A percentile compares a stretch with the other conserved stretches of the same genome.
These are phyloP conservation scores for Cicer chorassanicum DNA, from an alignment of 306 rosid genomes.

Conservation along the genomic window DNA sequence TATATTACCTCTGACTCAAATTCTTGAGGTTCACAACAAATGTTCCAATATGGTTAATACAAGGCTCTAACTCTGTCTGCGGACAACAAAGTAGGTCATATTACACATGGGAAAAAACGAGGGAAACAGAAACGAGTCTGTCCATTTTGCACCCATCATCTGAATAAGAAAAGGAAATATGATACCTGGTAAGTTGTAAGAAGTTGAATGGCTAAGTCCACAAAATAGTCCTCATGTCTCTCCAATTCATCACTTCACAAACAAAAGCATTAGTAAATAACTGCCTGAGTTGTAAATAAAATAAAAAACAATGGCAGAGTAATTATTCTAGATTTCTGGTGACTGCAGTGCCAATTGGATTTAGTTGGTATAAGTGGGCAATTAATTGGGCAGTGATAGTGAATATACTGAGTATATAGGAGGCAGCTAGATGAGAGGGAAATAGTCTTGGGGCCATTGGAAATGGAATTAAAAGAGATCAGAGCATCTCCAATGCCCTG, in stretches of 20 bases:
- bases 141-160: constrained; percentile 28
- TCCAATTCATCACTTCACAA: constrained; percentile 85
- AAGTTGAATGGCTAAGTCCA: constrained; percentile 72
- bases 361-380: not conserved
- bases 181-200: constrained; percentile 86
- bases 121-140: constrained; percentile 9
- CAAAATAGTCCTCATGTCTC: constrained; percentile 83
- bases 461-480: constrained; percentile 2
- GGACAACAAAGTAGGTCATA: constrained; percentile 38
- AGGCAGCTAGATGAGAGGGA: not conserved
- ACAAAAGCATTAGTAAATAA: constrained; percentile 44
- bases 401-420: not conserved
- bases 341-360: not conserved
- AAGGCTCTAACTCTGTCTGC: constrained; percentile 95
- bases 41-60: constrained; percentile 63
- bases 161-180: constrained; percentile 31
- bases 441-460: constrained; percentile 5
- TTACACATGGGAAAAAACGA: not conserved
- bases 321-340: constrained; percentile 20
- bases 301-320: constrained; percentile 33
- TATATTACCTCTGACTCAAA: constrained; percentile 68
- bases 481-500: not conserved
- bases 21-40: constrained; percentile 82
- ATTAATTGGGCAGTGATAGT: not conserved
- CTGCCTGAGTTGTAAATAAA: constrained; percentile 14